A percentile compares a stretch with the other conserved stretches of the same genome.
These are phyloP conservation scores for Nicotiana knightiana DNA, from an alignment of 257 asterid genomes.

Conservation along the genomic window DNA sequence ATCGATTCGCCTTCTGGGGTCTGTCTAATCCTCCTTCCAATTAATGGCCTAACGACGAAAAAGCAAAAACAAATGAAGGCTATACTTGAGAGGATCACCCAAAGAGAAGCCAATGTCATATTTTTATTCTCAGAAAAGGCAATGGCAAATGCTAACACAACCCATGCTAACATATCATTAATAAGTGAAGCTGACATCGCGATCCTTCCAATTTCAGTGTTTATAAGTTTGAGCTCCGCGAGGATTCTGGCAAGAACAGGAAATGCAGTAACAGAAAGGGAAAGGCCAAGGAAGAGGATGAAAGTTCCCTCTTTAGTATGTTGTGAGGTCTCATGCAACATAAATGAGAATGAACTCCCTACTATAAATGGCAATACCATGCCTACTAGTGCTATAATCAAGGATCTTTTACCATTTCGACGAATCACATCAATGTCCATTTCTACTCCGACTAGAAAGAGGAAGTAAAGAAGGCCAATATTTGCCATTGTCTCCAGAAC, in stretches of 20 bases:
- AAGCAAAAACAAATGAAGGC: conserved; percentile 53
- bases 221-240: conserved; percentile 87
- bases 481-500: conserved; percentile 97
- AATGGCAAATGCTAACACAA: conserved; percentile 69
- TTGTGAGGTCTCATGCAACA: conserved; percentile 42
- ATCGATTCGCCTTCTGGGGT: conserved; percentile 75
- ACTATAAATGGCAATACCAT: conserved; percentile 73
- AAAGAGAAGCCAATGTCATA: conserved; percentile 50
- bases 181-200: conserved; percentile 89
- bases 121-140: conserved; percentile 74
- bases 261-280: conserved; percentile 83
- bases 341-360: conserved; percentile 59
- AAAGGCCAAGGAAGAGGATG: conserved; percentile 83
- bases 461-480: conserved; percentile 85
- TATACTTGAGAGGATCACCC: conserved; percentile 68
- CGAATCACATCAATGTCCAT: conserved; percentile 82
- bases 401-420: conserved; percentile 57
- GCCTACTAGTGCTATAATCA: conserved; percentile 59
- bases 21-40: conserved; percentile 40
- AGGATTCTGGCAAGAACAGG: conserved; percentile 89
- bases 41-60: conserved; percentile 47
- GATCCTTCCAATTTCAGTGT: conserved; percentile 70
- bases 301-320: conserved; percentile 56
- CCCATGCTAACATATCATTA: conserved; percentile 95
- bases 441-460: conserved; percentile 85